Conservation (phyloP, 768 basidiomycete genomes). For the Hortiboletus campestris region DNA sequence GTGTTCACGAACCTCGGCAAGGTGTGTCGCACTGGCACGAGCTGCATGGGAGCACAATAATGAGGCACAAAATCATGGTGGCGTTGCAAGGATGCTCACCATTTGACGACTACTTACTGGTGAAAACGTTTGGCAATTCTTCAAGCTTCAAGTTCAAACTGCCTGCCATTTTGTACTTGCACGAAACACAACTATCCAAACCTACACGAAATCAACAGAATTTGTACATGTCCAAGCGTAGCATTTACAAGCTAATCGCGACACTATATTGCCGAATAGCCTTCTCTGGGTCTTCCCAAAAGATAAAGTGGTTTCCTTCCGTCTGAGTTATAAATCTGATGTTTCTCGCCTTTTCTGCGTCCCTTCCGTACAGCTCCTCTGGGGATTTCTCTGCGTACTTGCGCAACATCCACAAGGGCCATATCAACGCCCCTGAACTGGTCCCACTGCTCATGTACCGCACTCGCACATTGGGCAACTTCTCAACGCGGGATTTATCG, state of each 20-base stretch:
- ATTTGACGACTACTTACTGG: too few relatives aligned
- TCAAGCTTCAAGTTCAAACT: too few relatives aligned
- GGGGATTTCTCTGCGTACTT: constrained; percentile 5
- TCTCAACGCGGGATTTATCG: constrained; percentile 7
- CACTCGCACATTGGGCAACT: constrained; percentile 13
- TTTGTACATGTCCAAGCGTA: background rate
- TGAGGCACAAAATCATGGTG: too few relatives aligned
- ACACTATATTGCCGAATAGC: constrained; percentile 16
- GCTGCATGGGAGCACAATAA: too few relatives aligned
- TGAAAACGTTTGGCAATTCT: too few relatives aligned
- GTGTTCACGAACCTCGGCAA: too few relatives aligned
- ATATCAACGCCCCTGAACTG: constrained; percentile 10
- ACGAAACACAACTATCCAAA: background rate
- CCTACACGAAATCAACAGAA: background rate
- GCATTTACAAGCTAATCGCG: constrained; percentile 6
- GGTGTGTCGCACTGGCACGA: too few relatives aligned
- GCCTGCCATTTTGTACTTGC: background rate
- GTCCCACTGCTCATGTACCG: constrained; percentile 19
- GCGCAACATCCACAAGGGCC: constrained; percentile 11
- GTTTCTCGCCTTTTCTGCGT: constrained; percentile 23
- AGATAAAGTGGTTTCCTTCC: constrained; percentile 28
- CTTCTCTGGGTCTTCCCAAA: constrained; percentile 24
- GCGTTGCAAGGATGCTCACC: too few relatives aligned
- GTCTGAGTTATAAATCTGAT: constrained; percentile 9
- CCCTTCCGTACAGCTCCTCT: constrained; percentile 2